Evolutionary conservation across 2,329 filamentous ascomycete genomes (phyloP).

Genomic region (Emmonsiellopsis sp.): DNA sequence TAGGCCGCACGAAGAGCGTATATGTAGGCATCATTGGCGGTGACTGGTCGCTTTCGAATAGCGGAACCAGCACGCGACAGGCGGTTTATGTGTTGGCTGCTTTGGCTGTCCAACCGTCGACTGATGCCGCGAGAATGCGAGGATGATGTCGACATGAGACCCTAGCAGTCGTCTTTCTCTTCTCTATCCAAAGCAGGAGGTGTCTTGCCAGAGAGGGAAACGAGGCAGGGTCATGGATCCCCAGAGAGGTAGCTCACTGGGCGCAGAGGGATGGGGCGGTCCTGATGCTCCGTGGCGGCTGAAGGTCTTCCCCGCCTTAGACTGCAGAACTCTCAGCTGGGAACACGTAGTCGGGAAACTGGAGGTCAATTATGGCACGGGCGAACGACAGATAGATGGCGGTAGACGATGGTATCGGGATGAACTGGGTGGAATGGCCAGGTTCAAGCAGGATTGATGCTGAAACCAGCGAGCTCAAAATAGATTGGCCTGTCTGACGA

Average conservation of each 20-base stretch:
- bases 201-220: constrained; percentile 14
- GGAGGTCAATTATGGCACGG: background rate
- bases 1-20: constrained; percentile 86
- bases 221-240: background rate
- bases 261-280: background rate
- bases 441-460: background rate
- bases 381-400: background rate
- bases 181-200: constrained; percentile 17
- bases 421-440: background rate
- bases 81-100: constrained; percentile 31
- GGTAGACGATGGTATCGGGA: background rate
- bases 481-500: background rate
- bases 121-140: constrained; percentile 35
- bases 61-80: constrained; percentile 35
- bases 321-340: no score
- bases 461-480: background rate
- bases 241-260: background rate
- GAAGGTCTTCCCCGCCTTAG: background rate
- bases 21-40: constrained; percentile 72
- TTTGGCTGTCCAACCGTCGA: constrained; percentile 35
- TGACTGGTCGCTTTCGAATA: constrained; percentile 34
- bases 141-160: constrained; percentile 38
- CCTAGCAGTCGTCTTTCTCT: constrained; percentile 3
- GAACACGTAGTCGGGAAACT: background rate
- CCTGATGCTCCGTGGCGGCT: background rate